Percentiles rank a stretch among this genome's conserved stretches.
Evolutionary conservation across 1,139 yeast species (phyloP).

Genomic region (Candida tropicalis): DNA sequence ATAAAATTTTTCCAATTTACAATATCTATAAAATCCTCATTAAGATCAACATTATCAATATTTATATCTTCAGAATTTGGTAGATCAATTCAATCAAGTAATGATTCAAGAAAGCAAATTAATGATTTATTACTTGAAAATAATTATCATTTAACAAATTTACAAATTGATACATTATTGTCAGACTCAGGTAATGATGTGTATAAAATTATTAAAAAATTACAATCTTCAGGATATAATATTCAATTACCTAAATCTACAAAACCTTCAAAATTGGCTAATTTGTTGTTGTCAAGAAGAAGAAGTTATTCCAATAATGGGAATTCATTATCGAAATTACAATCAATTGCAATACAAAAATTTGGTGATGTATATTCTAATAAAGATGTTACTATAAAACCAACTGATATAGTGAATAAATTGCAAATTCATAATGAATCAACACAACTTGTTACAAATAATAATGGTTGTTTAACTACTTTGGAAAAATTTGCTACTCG

Average conservation of each 20-base stretch:
- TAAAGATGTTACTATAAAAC: not conserved
- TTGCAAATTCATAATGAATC: conserved; percentile 1
- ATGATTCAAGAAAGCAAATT: conserved; percentile 8
- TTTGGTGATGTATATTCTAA: conserved; percentile 1
- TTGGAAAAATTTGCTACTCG: not conserved
- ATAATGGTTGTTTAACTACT: not conserved
- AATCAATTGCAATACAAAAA: not conserved
- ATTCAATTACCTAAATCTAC: conserved; percentile 1
- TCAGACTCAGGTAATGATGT: conserved; percentile 9
- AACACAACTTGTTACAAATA: not conserved
- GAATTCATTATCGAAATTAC: not conserved
- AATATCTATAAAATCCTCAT: conserved; percentile 39
- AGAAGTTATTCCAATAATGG: not conserved
- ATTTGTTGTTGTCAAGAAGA: not conserved
- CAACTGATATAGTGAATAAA: not conserved
- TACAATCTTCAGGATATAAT: conserved; percentile 9
- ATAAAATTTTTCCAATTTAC: conserved; percentile 29
- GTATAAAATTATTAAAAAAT: conserved; percentile 3
- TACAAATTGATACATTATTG: conserved; percentile 11
- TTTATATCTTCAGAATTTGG: conserved; percentile 14
- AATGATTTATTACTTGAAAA: conserved; percentile 5
- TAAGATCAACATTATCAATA: conserved; percentile 29
- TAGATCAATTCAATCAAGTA: conserved; percentile 5
- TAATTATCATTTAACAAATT: conserved; percentile 10
- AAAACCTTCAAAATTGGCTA: not conserved